Evolutionary conservation across 371 early-diverging fungal genomes (phyloP), one percentile per base, ranked within the genome.

Genomic region (Mycotypha africana): DNA sequence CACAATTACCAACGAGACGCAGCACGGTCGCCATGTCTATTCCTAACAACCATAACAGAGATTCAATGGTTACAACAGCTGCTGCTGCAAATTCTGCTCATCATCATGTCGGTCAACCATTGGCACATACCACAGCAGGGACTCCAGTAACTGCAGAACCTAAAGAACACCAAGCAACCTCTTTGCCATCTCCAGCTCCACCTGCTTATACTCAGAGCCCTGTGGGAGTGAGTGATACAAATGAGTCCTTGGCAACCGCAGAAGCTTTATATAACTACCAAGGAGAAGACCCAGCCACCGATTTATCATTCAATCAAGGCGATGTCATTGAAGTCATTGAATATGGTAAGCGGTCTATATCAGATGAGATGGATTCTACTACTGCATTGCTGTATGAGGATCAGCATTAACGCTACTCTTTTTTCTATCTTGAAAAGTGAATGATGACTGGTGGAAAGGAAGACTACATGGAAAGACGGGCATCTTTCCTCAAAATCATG

Each of bases 401-500:
- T 34, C 28, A 8, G 28, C 19, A 19, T 24, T 42, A 9, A 21
- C n/a, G n/a, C 20, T 38, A 17, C 15, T 26, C 12, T 25, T 26
- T 26, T 17, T 2, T 45, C 10, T 31, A 4, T 19, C 20, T 38
- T 49, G 14, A 19, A 38, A 42, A 70, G 75, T 74, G 33, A 74
- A 74, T 34, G 59, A 67, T 47, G 75, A 74, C 43, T 74, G 75
- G 71, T 74, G 68, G 68, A 60, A 67, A 42, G 70, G 75, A 23
- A 51, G 53, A 33, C 45, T 70, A 8, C 45, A 70, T 37, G 70
- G 68, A 7, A 60, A 60, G 30, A 42, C 66, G 1, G 75, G 75
- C 32, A 70, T 74, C 26, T 74, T 74, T 54, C 75, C 75, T 32
- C 66, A 68, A 39, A 74, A 70, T 33, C 69, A 74, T 51, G 75